These are phyloP conservation scores for Starmerella floricola DNA, from an alignment of 805 yeast species.

Conservation along the genomic window DNA sequence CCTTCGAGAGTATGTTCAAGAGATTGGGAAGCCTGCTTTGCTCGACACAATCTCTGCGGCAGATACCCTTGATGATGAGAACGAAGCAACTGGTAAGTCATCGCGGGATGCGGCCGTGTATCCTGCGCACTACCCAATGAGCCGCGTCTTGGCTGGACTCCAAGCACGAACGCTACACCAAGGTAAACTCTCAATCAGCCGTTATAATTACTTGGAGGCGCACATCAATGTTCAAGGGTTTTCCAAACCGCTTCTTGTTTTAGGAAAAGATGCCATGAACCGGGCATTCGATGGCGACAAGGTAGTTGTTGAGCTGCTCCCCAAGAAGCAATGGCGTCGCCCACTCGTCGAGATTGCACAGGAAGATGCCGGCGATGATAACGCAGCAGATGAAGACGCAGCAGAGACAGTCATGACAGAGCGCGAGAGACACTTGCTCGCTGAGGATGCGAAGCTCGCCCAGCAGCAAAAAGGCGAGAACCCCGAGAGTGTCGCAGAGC, in stretches of 20 bases:
- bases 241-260: slow-evolving; percentile 66
- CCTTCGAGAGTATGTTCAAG: slow-evolving; percentile 56
- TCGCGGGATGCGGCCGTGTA: slow-evolving; percentile 44
- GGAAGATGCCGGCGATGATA: slow-evolving; percentile 50
- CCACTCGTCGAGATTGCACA: slow-evolving; percentile 73
- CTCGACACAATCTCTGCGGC: slow-evolving; percentile 47
- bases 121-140: slow-evolving; percentile 64
- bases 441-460: slow-evolving; percentile 59
- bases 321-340: slow-evolving; percentile 74
- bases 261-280: slow-evolving; percentile 76
- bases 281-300: slow-evolving; percentile 87
- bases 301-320: slow-evolving; percentile 81
- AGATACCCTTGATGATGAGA: slow-evolving; percentile 44
- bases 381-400: slow-evolving; percentile 35
- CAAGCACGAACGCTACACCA: slow-evolving; percentile 78
- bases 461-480: slow-evolving; percentile 23
- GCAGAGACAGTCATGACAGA: slow-evolving; percentile 47
- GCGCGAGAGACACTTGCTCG: slow-evolving; percentile 56
- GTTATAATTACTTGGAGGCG: slow-evolving; percentile 84
- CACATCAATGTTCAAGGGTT: slow-evolving; percentile 58
- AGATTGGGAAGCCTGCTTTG: slow-evolving; percentile 52
- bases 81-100: slow-evolving; percentile 9
- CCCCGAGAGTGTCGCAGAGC: slow-evolving; percentile 29
- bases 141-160: slow-evolving; percentile 83
- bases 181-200: slow-evolving; percentile 68